Conservation (phyloP, 768 basidiomycete genomes). For the Lentinula sp. region DNA sequence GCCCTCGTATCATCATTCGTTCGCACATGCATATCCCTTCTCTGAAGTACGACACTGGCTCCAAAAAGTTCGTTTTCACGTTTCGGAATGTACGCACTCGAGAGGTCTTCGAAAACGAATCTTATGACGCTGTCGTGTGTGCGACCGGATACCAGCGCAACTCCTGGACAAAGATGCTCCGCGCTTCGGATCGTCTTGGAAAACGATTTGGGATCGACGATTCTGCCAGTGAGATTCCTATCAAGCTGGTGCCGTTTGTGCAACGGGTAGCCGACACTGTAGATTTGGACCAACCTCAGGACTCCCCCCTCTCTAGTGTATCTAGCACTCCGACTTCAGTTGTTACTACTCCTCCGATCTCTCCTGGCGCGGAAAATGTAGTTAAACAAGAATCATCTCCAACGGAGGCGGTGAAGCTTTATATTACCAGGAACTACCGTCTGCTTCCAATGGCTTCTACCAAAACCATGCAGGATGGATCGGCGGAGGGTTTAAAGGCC, state of each 20-base stretch:
- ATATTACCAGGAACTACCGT: slow-evolving; percentile 36
- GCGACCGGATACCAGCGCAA: slow-evolving; percentile 50
- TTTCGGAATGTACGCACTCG: slow-evolving; percentile 19
- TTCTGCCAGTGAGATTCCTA: neutral
- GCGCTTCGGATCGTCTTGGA: slow-evolving; percentile 29
- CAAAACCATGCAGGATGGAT: neutral
- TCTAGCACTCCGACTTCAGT: slow-evolving; percentile 11
- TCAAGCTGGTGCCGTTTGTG: neutral
- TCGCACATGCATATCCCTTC: slow-evolving; percentile 31
- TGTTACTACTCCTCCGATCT: slow-evolving; percentile 15
- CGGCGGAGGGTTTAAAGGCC: slow-evolving; percentile 12
- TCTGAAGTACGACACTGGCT: slow-evolving; percentile 18
- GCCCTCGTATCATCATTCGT: slow-evolving; percentile 29
- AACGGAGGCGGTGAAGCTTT: slow-evolving; percentile 17
- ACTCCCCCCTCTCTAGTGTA: neutral
- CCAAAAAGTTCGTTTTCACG: slow-evolving; percentile 27
- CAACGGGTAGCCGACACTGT: neutral
- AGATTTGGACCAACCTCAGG: neutral
- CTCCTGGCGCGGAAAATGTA: slow-evolving; percentile 4
- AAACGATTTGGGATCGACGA: slow-evolving; percentile 27
- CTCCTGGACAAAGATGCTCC: slow-evolving; percentile 38
- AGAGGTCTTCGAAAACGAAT: neutral
- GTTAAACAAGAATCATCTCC: slow-evolving; percentile 1
- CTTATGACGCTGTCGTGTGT: slow-evolving; percentile 44
- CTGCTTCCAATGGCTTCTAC: slow-evolving; percentile 23